Conservation (phyloP, 148 eudicot genomes). For the Cornus suecica region DNA sequence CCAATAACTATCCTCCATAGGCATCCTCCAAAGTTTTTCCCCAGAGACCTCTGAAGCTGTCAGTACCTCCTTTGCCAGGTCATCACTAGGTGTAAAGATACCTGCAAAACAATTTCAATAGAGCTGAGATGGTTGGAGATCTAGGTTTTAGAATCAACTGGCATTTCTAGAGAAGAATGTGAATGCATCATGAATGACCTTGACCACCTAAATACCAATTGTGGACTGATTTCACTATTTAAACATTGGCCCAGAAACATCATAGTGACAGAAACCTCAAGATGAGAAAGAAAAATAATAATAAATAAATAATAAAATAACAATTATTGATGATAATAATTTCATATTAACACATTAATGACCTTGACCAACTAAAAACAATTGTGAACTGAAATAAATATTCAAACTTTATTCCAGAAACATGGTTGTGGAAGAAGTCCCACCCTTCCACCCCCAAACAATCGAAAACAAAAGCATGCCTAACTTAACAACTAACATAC, state of each 20-base stretch:
- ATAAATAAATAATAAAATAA: too few relatives aligned
- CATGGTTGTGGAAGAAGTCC: too few relatives aligned
- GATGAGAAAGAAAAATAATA: too few relatives aligned
- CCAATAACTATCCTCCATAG: conserved; percentile 95
- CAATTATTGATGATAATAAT: too few relatives aligned
- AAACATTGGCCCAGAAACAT: neutral
- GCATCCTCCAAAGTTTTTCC: conserved; percentile 95
- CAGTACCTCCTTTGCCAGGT: conserved; percentile 75
- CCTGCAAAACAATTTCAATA: conserved; percentile 38
- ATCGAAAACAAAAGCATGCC: too few relatives aligned
- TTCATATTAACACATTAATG: too few relatives aligned
- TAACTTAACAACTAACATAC: too few relatives aligned
- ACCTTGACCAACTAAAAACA: too few relatives aligned
- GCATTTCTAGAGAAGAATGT: neutral
- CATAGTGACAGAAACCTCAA: neutral
- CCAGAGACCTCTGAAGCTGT: conserved; percentile 75
- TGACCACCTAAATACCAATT: neutral
- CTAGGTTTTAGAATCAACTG: neutral
- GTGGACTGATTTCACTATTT: neutral
- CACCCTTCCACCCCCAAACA: too few relatives aligned
- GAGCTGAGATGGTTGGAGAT: neutral
- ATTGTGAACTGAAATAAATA: too few relatives aligned
- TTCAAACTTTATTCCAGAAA: too few relatives aligned
- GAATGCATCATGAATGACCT: neutral
- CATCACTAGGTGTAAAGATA: conserved; percentile 80